Conservation (phyloP, 805 yeast species). For the Candida maris region DNA sequence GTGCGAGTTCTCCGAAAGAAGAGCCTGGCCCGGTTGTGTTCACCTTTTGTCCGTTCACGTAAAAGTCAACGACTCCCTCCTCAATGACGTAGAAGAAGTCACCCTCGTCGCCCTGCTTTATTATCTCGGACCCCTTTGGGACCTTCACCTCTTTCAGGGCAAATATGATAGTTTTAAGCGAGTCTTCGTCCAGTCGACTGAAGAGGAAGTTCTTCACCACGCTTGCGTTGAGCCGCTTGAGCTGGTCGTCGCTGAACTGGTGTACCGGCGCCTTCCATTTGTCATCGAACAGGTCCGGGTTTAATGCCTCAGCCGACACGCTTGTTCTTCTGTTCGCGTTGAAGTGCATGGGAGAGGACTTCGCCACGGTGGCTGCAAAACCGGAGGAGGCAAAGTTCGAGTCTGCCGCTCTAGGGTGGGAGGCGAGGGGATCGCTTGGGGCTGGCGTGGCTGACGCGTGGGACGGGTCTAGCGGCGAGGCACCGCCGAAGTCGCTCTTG, state of each 20-base stretch:
- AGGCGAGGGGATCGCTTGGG: slow-evolving; percentile 1
- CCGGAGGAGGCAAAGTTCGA: slow-evolving; percentile 11
- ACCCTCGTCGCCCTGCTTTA: slow-evolving; percentile 91
- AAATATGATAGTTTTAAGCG: slow-evolving; percentile 71
- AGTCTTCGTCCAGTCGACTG: slow-evolving; percentile 73
- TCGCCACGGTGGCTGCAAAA: slow-evolving; percentile 24
- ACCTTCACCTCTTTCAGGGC: slow-evolving; percentile 77
- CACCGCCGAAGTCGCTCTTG: slow-evolving; percentile 29
- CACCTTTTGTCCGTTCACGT: slow-evolving; percentile 67
- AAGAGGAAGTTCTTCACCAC: slow-evolving; percentile 83
- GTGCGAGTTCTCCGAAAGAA: slow-evolving; percentile 93
- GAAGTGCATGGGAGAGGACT: slow-evolving; percentile 54
- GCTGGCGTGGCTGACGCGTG: slow-evolving; percentile 16
- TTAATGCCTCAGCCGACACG: slow-evolving; percentile 84
- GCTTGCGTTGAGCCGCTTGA: slow-evolving; percentile 61
- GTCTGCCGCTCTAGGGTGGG: slow-evolving; percentile 1
- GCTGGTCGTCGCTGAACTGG: slow-evolving; percentile 59
- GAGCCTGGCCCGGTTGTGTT: slow-evolving; percentile 81
- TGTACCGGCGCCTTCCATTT: slow-evolving; percentile 73
- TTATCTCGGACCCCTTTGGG: slow-evolving; percentile 58
- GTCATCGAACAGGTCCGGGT: slow-evolving; percentile 67
- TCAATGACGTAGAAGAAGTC: slow-evolving; percentile 88
- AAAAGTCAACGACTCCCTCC: slow-evolving; percentile 76
- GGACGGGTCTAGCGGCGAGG: slow-evolving; percentile 21
- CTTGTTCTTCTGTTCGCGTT: slow-evolving; percentile 84